Conservation (phyloP, 805 yeast species). For the Myxozyma melibiosi region DNA sequence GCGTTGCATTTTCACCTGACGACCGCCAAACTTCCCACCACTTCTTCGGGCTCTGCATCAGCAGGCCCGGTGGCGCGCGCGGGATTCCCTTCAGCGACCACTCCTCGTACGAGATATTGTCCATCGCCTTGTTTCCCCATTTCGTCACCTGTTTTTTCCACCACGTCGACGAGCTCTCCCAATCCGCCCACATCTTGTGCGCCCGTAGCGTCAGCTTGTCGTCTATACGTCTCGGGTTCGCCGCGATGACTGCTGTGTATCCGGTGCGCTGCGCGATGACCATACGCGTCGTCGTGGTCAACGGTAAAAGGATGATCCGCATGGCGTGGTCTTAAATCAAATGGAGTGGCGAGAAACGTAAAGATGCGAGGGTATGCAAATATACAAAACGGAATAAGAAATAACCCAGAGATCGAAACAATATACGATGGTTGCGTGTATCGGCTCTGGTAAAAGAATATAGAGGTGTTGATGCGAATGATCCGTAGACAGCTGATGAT, state of each 20-base stretch:
- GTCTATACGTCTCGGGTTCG: slow-evolving; percentile 45
- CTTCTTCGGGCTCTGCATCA: not conserved
- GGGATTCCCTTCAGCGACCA: slow-evolving; percentile 76
- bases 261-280: slow-evolving; percentile 66
- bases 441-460: too few species aligned
- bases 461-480: too few species aligned
- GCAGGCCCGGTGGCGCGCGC: slow-evolving; percentile 43
- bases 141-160: slow-evolving; percentile 63
- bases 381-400: too few species aligned
- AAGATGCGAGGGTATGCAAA: too few species aligned
- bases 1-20: slow-evolving; percentile 41
- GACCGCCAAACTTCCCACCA: slow-evolving; percentile 52
- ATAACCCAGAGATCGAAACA: too few species aligned
- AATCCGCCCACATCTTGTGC: slow-evolving; percentile 60
- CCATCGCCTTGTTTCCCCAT: slow-evolving; percentile 55
- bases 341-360: too few species aligned
- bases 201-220: slow-evolving; percentile 53
- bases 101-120: slow-evolving; percentile 78
- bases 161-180: slow-evolving; percentile 56
- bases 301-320: slow-evolving; percentile 70
- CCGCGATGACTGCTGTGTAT: slow-evolving; percentile 26
- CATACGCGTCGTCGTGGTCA: slow-evolving; percentile 62
- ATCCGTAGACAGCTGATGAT: too few species aligned
- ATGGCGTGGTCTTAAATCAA: slow-evolving; percentile 43
- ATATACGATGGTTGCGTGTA: too few species aligned